phyloP scores from a whole-genome alignment of 495 filamentous ascomycete species.

The Corynascus novoguineensis region DNA sequence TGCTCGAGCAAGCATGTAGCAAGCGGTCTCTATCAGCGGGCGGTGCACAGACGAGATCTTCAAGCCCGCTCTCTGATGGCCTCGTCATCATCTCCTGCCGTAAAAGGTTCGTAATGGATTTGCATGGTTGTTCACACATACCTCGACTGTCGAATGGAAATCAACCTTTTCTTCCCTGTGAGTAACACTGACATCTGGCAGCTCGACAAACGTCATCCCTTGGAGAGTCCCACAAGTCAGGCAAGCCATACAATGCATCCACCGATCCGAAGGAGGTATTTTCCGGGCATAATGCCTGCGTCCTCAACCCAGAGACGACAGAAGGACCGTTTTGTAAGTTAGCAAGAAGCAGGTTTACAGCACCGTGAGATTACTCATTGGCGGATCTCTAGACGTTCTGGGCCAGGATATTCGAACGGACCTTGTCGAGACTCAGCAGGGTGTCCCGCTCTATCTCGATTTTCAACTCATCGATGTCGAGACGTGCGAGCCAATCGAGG shows the following conservation, averaged over 20 bases:
- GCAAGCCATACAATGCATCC: background rate
- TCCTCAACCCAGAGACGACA: constrained; percentile 48
- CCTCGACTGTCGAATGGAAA: no score
- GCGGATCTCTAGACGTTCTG: constrained; percentile 23
- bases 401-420: constrained; percentile 50
- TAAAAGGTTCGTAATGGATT: no score
- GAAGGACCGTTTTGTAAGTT: constrained; percentile 50
- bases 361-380: background rate
- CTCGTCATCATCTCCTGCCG: background rate
- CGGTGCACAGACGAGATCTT: background rate
- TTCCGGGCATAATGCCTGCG: constrained; percentile 44
- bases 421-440: constrained; percentile 48
- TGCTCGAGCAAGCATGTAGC: background rate
- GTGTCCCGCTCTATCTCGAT: constrained; percentile 55
- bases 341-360: background rate
- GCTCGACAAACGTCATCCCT: background rate
- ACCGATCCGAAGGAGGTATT: constrained; percentile 31
- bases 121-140: no score
- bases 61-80: background rate
- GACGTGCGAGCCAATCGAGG: constrained; percentile 52
- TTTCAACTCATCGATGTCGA: constrained; percentile 54
- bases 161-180: no score
- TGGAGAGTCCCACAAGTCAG: background rate
- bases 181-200: background rate
- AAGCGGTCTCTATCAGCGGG: background rate